Conservation (phyloP, 352 stramenopile species). For the Paralagenidium karlingii region DNA sequence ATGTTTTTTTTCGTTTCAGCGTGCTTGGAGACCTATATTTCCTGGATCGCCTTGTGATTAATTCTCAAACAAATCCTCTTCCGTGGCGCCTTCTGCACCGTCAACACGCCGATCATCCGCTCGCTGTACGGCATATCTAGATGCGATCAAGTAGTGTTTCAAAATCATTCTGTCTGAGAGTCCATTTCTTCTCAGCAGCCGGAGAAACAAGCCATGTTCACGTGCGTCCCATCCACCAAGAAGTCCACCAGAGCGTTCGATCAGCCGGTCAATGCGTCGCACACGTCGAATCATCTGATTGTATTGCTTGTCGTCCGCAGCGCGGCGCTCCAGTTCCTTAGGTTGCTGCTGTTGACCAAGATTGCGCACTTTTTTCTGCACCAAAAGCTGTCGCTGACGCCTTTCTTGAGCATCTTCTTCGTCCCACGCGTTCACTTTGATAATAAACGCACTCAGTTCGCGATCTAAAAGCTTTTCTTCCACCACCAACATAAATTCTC, state of each 20-base stretch:
- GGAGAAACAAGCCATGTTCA: slow-evolving; percentile 33
- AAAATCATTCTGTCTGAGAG: slow-evolving; percentile 35
- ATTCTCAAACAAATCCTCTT: neutral
- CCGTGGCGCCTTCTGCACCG: too few species aligned
- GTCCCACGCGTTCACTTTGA: neutral
- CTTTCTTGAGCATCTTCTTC: neutral
- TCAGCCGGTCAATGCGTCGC: slow-evolving; percentile 31
- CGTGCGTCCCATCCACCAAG: slow-evolving; percentile 44
- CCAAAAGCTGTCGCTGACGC: neutral
- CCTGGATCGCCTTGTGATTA: too few species aligned
- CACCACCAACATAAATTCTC: too few species aligned
- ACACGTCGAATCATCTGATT: slow-evolving; percentile 33
- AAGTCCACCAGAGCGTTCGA: slow-evolving; percentile 32
- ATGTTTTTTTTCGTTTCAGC: too few species aligned
- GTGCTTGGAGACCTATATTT: too few species aligned
- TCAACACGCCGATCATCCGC: neutral
- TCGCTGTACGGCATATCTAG: too few species aligned
- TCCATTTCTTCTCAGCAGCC: slow-evolving; percentile 23
- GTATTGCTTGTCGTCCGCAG: too few species aligned
- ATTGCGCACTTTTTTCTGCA: too few species aligned
- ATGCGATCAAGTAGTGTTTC: slow-evolving; percentile 17
- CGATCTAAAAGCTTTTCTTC: slow-evolving; percentile 48
- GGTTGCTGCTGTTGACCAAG: too few species aligned
- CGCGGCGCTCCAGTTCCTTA: too few species aligned
- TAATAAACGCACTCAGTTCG: slow-evolving; percentile 10